Evolutionary conservation across 805 yeast species (phyloP).

Genomic region (Wickerhamomyces bovis): DNA sequence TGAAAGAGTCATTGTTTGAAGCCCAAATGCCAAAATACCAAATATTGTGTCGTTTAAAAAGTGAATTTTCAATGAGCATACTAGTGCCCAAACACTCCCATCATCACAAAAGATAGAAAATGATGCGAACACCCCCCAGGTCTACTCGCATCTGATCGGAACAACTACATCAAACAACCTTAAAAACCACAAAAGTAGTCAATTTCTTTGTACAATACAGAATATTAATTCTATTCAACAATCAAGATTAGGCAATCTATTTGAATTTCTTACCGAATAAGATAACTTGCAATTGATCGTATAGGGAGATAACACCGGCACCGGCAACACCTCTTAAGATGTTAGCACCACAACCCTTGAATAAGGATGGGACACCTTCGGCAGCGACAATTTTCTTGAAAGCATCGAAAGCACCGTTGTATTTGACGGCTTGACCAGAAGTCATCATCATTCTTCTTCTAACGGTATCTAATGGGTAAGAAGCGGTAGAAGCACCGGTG

Average conservation of each 20-base stretch:
- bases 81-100: no score
- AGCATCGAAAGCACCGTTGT: slow-evolving; percentile 92
- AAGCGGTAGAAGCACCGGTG: slow-evolving; percentile 97
- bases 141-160: no score
- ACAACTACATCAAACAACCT: background rate
- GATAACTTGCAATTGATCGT: slow-evolving; percentile 94
- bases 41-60: no score
- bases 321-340: slow-evolving; percentile 99
- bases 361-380: slow-evolving; percentile 88
- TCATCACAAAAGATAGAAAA: no score
- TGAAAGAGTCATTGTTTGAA: no score
- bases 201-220: slow-evolving; percentile 3
- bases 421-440: slow-evolving; percentile 97
- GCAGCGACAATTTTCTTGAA: slow-evolving; percentile 88
- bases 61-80: no score
- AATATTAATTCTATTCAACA: background rate
- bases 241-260: slow-evolving; percentile 30
- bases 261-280: slow-evolving; percentile 93
- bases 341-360: slow-evolving; percentile 99
- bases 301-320: slow-evolving; percentile 98
- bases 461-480: slow-evolving; percentile 98
- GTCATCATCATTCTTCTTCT: slow-evolving; percentile 99
- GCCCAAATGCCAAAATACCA: no score
- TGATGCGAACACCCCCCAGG: no score
- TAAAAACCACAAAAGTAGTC: slow-evolving; percentile 1